Conservation (phyloP, 208 protist genomes). For the Crithidia expoeki region DNA sequence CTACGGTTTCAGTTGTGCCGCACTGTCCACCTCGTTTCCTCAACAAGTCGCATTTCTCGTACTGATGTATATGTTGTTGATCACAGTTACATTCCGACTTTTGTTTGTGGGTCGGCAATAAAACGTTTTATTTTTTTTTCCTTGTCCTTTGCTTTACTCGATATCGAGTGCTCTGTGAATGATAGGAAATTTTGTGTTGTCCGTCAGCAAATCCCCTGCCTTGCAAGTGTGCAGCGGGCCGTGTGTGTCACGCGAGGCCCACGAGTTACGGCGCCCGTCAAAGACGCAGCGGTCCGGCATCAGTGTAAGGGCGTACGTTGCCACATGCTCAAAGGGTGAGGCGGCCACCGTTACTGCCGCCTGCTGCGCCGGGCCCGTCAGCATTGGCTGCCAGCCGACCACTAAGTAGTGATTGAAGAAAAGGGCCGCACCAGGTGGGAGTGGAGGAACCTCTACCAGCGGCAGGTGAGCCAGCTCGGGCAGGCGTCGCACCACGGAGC, state of each 20-base stretch:
- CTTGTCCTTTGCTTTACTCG: slow-evolving; percentile 62
- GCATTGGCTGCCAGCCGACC: slow-evolving; percentile 40
- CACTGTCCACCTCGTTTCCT: too few relatives aligned
- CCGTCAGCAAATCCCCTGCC: slow-evolving; percentile 63
- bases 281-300: slow-evolving; percentile 81
- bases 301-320: slow-evolving; percentile 61
- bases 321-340: slow-evolving; percentile 29
- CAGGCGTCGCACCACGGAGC: slow-evolving; percentile 56
- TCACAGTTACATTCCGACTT: neutral
- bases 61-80: neutral
- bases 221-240: slow-evolving; percentile 69
- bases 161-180: slow-evolving; percentile 83
- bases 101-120: too few relatives aligned
- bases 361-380: slow-evolving; percentile 37
- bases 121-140: neutral
- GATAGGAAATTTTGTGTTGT: slow-evolving; percentile 69
- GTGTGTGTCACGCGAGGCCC: slow-evolving; percentile 68
- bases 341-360: slow-evolving; percentile 5
- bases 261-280: slow-evolving; percentile 71
- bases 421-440: slow-evolving; percentile 58
- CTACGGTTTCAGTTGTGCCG: too few relatives aligned
- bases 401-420: slow-evolving; percentile 72
- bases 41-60: too few relatives aligned
- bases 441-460: slow-evolving; percentile 46
- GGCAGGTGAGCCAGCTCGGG: slow-evolving; percentile 46